Evolutionary conservation across 1,139 yeast genomes (phyloP).

Genomic region (Kodamaea sp.): DNA sequence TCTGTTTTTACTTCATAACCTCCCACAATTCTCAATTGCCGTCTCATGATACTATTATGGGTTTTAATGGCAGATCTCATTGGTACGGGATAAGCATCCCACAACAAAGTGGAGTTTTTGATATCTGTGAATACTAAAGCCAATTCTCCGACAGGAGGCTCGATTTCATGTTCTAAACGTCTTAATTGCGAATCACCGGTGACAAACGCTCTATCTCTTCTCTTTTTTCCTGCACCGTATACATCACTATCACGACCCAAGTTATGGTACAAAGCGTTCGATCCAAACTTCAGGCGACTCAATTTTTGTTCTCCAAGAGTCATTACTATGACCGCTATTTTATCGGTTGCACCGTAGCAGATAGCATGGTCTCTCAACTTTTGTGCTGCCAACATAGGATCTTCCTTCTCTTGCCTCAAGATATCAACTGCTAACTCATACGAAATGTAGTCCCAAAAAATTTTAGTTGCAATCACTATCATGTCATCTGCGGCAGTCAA

Average conservation of each 20-base stretch:
- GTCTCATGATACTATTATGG: constrained; percentile 92
- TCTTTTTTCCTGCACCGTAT: constrained; percentile 51
- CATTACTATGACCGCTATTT: constrained; percentile 81
- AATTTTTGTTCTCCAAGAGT: constrained; percentile 53
- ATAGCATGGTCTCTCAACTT: constrained; percentile 92
- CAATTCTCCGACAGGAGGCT: constrained; percentile 91
- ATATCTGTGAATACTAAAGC: constrained; percentile 98
- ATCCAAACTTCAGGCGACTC: constrained; percentile 28
- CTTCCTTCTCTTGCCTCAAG: constrained; percentile 76
- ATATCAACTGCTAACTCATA: constrained; percentile 90
- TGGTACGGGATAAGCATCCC: constrained; percentile 93
- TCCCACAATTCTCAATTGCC: constrained; percentile 88
- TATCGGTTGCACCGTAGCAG: constrained; percentile 84
- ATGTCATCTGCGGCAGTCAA: constrained; percentile 76
- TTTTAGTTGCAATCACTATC: constrained; percentile 81
- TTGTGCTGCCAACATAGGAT: constrained; percentile 92
- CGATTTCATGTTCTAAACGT: constrained; percentile 86
- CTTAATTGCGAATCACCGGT: constrained; percentile 81
- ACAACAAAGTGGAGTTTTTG: constrained; percentile 85
- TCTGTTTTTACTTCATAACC: constrained; percentile 98
- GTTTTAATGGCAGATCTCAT: constrained; percentile 96
- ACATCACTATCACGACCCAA: constrained; percentile 45
- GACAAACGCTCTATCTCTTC: constrained; percentile 51
- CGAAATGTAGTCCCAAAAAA: constrained; percentile 82
- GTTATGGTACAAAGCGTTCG: constrained; percentile 38